Evolutionary conservation across 75 land plant species (phyloP).

Genomic region (Adiantum capillusveneris): DNA sequence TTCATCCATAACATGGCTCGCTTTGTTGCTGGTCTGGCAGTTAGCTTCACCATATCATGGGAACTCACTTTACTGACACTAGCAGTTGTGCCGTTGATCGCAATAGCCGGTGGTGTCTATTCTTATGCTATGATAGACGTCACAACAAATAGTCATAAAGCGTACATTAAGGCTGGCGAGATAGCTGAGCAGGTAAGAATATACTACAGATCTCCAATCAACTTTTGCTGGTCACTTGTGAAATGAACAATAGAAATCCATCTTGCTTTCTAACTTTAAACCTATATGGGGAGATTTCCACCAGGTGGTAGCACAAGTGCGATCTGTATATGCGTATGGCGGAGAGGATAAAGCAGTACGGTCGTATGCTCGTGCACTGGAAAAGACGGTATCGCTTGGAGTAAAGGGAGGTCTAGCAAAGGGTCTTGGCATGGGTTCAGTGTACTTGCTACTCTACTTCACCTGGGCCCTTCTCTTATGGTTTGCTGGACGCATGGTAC

Average conservation of each 20-base stretch:
- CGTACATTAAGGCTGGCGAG: constrained; percentile 41
- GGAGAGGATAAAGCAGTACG: constrained; percentile 36
- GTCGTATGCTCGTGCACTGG: constrained; percentile 37
- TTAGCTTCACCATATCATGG: constrained; percentile 42
- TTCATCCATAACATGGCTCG: constrained; percentile 44
- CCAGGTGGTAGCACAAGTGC: constrained; percentile 46
- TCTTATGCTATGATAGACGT: constrained; percentile 37
- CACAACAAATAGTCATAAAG: constrained; percentile 22
- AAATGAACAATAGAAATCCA: too few species aligned
- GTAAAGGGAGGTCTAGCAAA: constrained; percentile 38
- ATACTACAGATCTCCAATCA: too few species aligned
- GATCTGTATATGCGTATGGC: constrained; percentile 64
- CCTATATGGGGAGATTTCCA: background rate
- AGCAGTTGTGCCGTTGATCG: constrained; percentile 41
- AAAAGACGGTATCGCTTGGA: constrained; percentile 30
- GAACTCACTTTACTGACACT: constrained; percentile 40
- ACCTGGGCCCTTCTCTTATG: constrained; percentile 94
- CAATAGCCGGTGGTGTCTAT: constrained; percentile 48
- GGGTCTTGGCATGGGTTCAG: constrained; percentile 55
- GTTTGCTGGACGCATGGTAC: constrained; percentile 83
- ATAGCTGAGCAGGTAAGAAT: constrained; percentile 34
- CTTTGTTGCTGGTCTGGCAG: constrained; percentile 34
- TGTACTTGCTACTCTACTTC: constrained; percentile 81
- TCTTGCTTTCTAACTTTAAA: too few species aligned
- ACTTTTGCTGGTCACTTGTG: too few species aligned